Evolutionary conservation across 2,329 filamentous ascomycete species (phyloP), one percentile per base, ranked within the genome.

Genomic region (Paramyrothecium sp.): DNA sequence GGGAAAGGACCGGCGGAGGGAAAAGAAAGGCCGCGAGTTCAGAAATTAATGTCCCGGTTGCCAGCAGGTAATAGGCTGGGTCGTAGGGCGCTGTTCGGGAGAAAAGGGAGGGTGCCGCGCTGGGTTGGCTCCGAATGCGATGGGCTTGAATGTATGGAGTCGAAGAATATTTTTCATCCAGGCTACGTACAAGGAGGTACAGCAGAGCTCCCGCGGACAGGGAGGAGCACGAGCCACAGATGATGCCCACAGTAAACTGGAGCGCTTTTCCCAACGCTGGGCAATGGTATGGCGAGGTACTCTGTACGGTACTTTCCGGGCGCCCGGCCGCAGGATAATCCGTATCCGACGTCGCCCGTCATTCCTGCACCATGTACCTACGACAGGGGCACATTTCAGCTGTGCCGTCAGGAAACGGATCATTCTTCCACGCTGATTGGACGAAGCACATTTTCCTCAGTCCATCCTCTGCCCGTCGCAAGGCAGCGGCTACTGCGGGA

Each of bases 141-240:
- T 21, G 47, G 47, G 20, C 47, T 49, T 21, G 47, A n/a, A 44
- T 44, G 38, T 44, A 16, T 17, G 38, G 38, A 17, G n/a, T 67
- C 26, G 66, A 62, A 69, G 68, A 71, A 72, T 69, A 72, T 71
- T 72, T 72, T 72, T 72, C 69, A 72, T 66, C 66, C 60, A 62
- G 61, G 58, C 61, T 57, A 56, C 55, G 33, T 46, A 20, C 19
- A 46, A 17, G 16, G 19, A 46, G 41, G 17, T 17, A 46, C 19
- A 46, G 57, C 60, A 67, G 57, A 68, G 62, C 65, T 67, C 61
- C 57, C 33, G 49, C 33, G 33, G 49, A 53, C 59, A 61, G 66
- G 66, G 62, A 63, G 60, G 63, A 63, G 65, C 66, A 67, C 65
- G 55, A 68, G 66, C 66, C 66, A 68, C 65, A 54, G 58, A 68